Evolutionary conservation across 257 asterid species (phyloP).

Genomic region (Cordia subcordata): DNA sequence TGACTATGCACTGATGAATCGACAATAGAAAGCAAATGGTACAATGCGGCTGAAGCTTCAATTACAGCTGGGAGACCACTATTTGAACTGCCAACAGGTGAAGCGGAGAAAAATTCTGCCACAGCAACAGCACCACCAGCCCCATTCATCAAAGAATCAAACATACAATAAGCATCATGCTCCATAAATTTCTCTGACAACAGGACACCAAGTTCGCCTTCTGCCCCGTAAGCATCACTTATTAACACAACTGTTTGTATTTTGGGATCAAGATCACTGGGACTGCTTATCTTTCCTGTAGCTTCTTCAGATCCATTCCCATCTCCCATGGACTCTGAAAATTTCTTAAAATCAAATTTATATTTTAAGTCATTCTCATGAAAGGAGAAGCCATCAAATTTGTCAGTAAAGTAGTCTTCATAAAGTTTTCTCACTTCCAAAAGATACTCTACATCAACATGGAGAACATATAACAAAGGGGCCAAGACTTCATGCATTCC

Average conservation of each 20-base stretch:
- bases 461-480: slow-evolving; percentile 78
- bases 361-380: slow-evolving; percentile 65
- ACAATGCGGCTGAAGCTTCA: slow-evolving; percentile 74
- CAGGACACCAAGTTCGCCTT: slow-evolving; percentile 86
- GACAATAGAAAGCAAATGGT: slow-evolving; percentile 73
- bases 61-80: slow-evolving; percentile 70
- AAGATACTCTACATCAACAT: slow-evolving; percentile 62
- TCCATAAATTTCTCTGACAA: slow-evolving; percentile 83
- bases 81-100: slow-evolving; percentile 40
- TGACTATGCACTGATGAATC: slow-evolving; percentile 82
- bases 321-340: slow-evolving; percentile 48
- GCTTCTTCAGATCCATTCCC: slow-evolving; percentile 25
- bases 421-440: slow-evolving; percentile 62
- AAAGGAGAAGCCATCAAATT: slow-evolving; percentile 74
- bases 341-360: slow-evolving; percentile 73
- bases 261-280: slow-evolving; percentile 60
- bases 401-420: slow-evolving; percentile 72
- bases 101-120: slow-evolving; percentile 74
- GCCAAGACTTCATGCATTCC: slow-evolving; percentile 97
- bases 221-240: slow-evolving; percentile 93
- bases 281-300: slow-evolving; percentile 23
- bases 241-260: slow-evolving; percentile 57
- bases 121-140: slow-evolving; percentile 74
- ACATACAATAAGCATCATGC: slow-evolving; percentile 90
- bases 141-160: slow-evolving; percentile 79